Base-by-base conservation (phyloP, 768 basidiomycete species). In the Botryobasidium botryosum region DNA sequence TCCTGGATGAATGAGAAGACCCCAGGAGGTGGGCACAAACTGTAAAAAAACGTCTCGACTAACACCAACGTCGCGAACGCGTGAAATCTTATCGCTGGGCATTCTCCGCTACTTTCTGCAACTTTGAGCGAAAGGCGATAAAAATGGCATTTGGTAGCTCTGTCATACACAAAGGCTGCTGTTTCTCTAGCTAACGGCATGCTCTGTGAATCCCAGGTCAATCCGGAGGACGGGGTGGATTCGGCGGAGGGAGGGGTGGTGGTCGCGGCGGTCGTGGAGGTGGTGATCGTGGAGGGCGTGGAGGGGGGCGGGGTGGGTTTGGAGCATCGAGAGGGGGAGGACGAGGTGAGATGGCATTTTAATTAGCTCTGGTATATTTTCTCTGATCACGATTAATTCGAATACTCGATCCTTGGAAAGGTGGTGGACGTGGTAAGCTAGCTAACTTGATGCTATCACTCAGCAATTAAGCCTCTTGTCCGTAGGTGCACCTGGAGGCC, bases 281-380 rank as follows among this genome's bases (percentile, higher is more conserved):
- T 32, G 49, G 62, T 40, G 66, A 69, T 27, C 52, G 25, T 37
- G 20, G 33, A n/a, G 44, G 47, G 8, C 29, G 61, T 12, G 48
- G 36, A 43, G 60, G 62, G 45, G 56, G 61, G 27, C 61, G 66
- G 48, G 63, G 59, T 33, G n/a, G n/a, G n/a, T n/a, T n/a, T 37
- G 20, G 33, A n/a, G 44, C 43, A 7, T 23, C 60, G 4, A 44
- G 36, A 43, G 60, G 62, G 45, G 56, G 61, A 28, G 61, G 66
- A 48, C 62, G 59, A 51, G 53, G 23, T 51, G 53, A 32, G 58
- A 8, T 8, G 31, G 17, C 31, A 17, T 8, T 8, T 33, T 8
- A 33, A 33, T 8, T 17, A 33, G 10, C 8, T 17, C 31, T 33
- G 10, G 8, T 8, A 8, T 8, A 8, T 33, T 8, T 8, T 8